Base-by-base conservation (phyloP, 768 basidiomycete genomes). In the Termitomyces sp. region DNA sequence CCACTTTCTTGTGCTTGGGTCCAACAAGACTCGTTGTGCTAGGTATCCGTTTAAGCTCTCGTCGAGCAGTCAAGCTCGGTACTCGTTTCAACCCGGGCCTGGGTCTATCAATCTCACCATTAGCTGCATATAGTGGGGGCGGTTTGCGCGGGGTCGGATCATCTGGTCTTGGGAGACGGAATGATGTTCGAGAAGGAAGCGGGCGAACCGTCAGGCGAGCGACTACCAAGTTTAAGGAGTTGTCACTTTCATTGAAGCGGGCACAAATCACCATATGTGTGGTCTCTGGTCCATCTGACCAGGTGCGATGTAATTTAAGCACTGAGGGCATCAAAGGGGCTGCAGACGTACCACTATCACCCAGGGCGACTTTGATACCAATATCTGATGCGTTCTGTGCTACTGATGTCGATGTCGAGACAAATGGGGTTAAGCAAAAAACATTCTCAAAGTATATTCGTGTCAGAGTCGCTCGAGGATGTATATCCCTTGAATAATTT, bases 91-190 rank as follows among this genome's bases (percentile, higher is more conserved):
- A 63, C 42, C 66, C 68, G 16, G 63, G 57, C 56, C 58, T 64
- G 5, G 50, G 63, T 49, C 36, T 50, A 47, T 64, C 61, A 8
- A 24, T 34, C 9, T 16, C 30, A 33, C 57, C 39, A 24, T 58
- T 61, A 22, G 37, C 56, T 27, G 65, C 61, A 3, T 79, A 75
- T 48, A 73, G 61, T 47, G 75, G 57, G 7, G 88, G 87, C 0
- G 89, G 88, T 31, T 79, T 76, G 18, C 90, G 87, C 8, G 90
- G 90, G 6, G 85, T 89, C 0, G 89, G 90, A 60, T 92, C 90
- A 61, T 92, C 90, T 0, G 90, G 90, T 37, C 90, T 77, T 4
- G 86, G 87, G 0, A 75, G 67, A 6, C 81, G 75, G 6, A 66
- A 60, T 2, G 64, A 66, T 11, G 77, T 69, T 36, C 69, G 61